Evolutionary conservation across 768 basidiomycete genomes (phyloP), one percentile per base, ranked within the genome.

Genomic region (Sistotremastrum niveocremeum): DNA sequence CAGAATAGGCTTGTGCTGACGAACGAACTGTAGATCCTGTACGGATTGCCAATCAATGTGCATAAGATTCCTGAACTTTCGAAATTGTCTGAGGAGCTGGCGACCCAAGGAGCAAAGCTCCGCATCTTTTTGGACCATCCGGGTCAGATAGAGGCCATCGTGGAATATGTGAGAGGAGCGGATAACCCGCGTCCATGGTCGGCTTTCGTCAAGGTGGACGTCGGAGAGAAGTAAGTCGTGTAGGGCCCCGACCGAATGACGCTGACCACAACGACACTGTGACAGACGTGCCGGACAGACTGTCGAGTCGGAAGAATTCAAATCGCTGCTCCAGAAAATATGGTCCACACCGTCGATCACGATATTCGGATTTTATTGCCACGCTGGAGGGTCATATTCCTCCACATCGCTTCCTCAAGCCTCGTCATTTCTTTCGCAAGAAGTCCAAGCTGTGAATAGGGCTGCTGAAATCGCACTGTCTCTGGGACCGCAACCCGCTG

Each of bases 321-420:
- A 68, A 39, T 60, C 62, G 6, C 68, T 89, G 45, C 59, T 89
- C 40, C 62, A 63, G 44, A 56, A 61, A 4, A 65, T 81, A 8
- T 62, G 83, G 34, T 61, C 59, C 3, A 81, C 84, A 1, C 59
- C 72, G 5, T 68, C 60, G 5, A 64, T 84, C 31, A 72, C 70
- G 3, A 66, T 90, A n/a, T 76, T 79, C 58, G 86, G 88, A 5
- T 90, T 90, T 60, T 91, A 90, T 51, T 77, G 74, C 45, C 88
- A 89, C 60, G 79, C 79, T 0, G 80, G 83, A 39, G 70, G 84
- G 54, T 71, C 84, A 1, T 91, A 90, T 54, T 79, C 72, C 2
- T 88, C 89, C 3, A 81, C 73, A 4, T 80, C 81, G 6, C 62
- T 76, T 6, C 62, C 69, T 7, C 71, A 84, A 48, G 85, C 84